Conservation (phyloP, 192 early-diverging fungal genomes). For the Coemansia sp. region DNA sequence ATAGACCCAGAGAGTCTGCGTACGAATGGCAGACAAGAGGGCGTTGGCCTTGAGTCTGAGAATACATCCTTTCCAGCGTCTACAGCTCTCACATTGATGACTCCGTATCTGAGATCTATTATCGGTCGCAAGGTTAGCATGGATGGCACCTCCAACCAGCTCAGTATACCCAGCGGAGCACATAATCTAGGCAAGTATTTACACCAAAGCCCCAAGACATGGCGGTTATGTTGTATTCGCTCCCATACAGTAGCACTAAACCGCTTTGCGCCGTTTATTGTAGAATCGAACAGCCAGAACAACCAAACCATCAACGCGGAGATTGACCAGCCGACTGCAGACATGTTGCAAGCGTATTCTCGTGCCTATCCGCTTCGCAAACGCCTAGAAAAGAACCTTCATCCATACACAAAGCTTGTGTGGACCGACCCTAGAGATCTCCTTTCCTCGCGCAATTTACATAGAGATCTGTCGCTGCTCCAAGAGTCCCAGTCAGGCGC, state of each 20-base stretch:
- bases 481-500: slow-evolving; percentile 12
- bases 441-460: not conserved
- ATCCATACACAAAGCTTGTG: slow-evolving; percentile 50
- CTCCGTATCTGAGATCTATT: not conserved
- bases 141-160: not conserved
- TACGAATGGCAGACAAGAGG: not conserved
- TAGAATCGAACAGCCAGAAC: not conserved
- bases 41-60: not conserved
- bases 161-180: not conserved
- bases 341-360: not conserved
- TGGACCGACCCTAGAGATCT: slow-evolving; percentile 43
- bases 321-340: not conserved
- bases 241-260: not conserved
- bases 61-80: not conserved
- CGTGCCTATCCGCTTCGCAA: slow-evolving; percentile 36
- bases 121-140: not conserved
- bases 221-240: not conserved
- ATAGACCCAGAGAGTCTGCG: not conserved
- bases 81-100: not conserved
- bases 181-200: not conserved
- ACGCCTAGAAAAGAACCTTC: slow-evolving; percentile 45
- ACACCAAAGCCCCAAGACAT: not conserved
- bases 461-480: slow-evolving; percentile 12
- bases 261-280: not conserved
- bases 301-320: not conserved